These are phyloP conservation scores for Cercospora sesami DNA, from an alignment of 2,329 filamentous ascomycete genomes.

Conservation along the genomic window DNA sequence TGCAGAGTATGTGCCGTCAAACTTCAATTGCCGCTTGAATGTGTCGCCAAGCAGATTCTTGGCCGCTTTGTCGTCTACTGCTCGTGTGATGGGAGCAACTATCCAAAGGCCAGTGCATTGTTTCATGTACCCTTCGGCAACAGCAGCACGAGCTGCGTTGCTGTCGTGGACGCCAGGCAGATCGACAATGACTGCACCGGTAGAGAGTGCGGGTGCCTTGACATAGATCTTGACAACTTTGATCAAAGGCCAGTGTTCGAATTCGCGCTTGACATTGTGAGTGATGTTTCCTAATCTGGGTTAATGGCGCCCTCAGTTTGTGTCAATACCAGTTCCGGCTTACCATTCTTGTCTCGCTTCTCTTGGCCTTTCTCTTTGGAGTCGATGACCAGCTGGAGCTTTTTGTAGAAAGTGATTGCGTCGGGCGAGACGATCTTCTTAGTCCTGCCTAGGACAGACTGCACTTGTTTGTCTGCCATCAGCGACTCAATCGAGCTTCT, in stretches of 20 bases:
- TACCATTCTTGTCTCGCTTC: neutral
- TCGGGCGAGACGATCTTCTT: constrained; percentile 43
- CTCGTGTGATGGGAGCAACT: constrained; percentile 61
- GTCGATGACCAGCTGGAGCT: constrained; percentile 41
- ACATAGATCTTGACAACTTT: constrained; percentile 56
- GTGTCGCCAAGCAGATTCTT: constrained; percentile 57
- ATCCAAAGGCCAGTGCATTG: constrained; percentile 62
- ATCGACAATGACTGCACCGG: constrained; percentile 59
- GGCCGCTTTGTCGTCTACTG: constrained; percentile 61
- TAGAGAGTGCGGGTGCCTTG: constrained; percentile 53
- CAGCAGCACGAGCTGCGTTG: constrained; percentile 59
- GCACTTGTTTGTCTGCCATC: constrained; percentile 44
- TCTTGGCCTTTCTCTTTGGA: neutral
- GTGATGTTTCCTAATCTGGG: constrained; percentile 50
- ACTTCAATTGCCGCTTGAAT: constrained; percentile 61
- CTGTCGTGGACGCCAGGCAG: constrained; percentile 61
- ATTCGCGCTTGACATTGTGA: constrained; percentile 35
- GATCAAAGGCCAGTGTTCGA: constrained; percentile 55
- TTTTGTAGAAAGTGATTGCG: constrained; percentile 48
- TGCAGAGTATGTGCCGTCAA: constrained; percentile 56
- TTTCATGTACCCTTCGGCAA: constrained; percentile 61
- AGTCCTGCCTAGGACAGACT: constrained; percentile 50
- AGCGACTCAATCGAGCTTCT: constrained; percentile 45
- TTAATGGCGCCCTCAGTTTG: too few relatives aligned
- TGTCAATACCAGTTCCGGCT: too few relatives aligned